Base-by-base conservation (phyloP, 176 grass and related monocot genomes). In the Triticum timopheevii region DNA sequence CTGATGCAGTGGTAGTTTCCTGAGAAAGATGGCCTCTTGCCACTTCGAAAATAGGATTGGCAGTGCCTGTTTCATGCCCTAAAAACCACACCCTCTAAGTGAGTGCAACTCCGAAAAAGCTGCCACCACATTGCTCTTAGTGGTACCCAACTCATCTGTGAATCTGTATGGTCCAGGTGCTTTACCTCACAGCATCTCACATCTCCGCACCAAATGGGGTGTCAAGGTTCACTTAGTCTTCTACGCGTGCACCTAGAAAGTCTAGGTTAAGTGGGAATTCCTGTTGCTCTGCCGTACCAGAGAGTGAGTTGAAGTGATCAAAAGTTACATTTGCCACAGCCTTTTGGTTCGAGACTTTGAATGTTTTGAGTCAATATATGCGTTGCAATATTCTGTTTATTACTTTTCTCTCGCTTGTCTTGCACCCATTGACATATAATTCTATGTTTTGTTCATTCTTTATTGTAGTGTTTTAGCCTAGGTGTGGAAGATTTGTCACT, bases 401-500 rank as follows among this genome's bases (percentile, higher is more conserved):
- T 73, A 76, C 19, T 56, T 71, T 22, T 35, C 22, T 30, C 64
- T 81, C 24, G 20, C 7, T 50, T 82, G 24, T 8, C 9, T 85
- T 65, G 34, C 59, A 44, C 52, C 54, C 71, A 22, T 23, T 82
- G 65, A 36, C 76, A 61, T 81, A 77, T 73, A 54, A 77, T 58
- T 4, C 24, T 89, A 30, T 36, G 62, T 86, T 84, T 77, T 61
- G 70, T 70, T 73, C 15, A 40, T 87, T 82, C 4, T 42, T 90
- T 82, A 34, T 49, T 65, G 36, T 77, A 98, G 96, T 98, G 96
- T 65, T 79, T 94, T 69, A 98, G 88, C 88, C 84, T 98, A 77
- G 96, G 96, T 10, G 92, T 98, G 64, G 82, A 96, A 84, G 93
- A 98, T 82, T 89, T 98, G 75, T 84, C 82, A 59, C 31, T 89